phyloP scores from a whole-genome alignment of 306 rosid species.

The Quercus mongolica region DNA sequence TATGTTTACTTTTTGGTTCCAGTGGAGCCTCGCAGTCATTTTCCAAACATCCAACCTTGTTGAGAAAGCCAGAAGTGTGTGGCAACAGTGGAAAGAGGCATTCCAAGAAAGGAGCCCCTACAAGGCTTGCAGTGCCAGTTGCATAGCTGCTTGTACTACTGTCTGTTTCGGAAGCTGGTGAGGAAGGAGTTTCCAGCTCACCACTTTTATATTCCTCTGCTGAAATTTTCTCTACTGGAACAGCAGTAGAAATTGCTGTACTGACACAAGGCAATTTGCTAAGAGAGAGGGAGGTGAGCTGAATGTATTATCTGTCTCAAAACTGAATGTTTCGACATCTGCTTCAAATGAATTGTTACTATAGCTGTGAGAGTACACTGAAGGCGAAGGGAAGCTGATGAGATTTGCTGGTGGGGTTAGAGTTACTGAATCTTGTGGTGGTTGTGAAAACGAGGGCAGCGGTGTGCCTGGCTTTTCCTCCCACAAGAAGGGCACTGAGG shows the following conservation, averaged over 20 bases:
- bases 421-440: conserved; percentile 9
- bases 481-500: conserved; percentile 81
- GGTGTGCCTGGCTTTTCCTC: conserved; percentile 78
- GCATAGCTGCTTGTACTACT: conserved; percentile 54
- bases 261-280: conserved; percentile 50
- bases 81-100: conserved; percentile 60
- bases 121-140: conserved; percentile 56
- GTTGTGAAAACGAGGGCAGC: conserved; percentile 36
- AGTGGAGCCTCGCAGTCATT: conserved; percentile 11
- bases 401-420: conserved; percentile 1
- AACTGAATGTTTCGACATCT: conserved; percentile 36
- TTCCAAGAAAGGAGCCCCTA: conserved; percentile 62
- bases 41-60: conserved; percentile 27
- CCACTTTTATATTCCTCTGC: conserved; percentile 9
- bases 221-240: conserved; percentile 25
- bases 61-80: conserved; percentile 50
- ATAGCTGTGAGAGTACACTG: conserved; percentile 8
- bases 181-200: conserved; percentile 26
- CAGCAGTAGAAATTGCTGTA: conserved; percentile 33
- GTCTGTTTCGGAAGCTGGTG: conserved; percentile 35
- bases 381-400: conserved; percentile 33
- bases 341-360: conserved; percentile 9
- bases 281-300: conserved; percentile 42
- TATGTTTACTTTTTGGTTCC: conserved; percentile 5
- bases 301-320: conserved; percentile 30